These are phyloP conservation scores for Pythium apleroticum DNA, from an alignment of 352 stramenopile species.

Conservation along the genomic window DNA sequence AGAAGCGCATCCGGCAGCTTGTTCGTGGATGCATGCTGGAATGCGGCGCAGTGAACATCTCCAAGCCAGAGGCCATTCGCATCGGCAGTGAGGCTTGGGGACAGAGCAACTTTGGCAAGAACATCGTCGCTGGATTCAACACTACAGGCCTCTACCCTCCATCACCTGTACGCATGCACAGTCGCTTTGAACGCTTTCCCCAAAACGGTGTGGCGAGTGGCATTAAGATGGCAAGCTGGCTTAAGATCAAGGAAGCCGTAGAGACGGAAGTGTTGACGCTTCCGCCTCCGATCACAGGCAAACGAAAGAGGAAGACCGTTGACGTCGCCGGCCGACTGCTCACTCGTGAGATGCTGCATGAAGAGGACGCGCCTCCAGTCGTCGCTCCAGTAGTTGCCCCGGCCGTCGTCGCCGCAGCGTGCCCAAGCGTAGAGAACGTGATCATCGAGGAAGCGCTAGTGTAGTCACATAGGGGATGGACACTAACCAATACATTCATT, in stretches of 20 bases:
- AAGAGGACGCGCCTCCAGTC: no score
- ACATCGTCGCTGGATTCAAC: conserved; percentile 4
- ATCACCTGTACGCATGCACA: neutral
- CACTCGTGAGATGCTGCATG: no score
- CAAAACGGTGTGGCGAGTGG: neutral
- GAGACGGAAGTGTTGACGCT: neutral
- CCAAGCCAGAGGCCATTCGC: conserved; percentile 5
- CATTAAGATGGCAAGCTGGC: neutral
- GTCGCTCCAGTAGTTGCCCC: no score
- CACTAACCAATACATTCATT: no score
- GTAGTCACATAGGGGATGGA: no score
- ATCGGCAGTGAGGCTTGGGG: conserved; percentile 2
- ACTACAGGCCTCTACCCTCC: conserved; percentile 11
- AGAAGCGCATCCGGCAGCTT: conserved; percentile 18
- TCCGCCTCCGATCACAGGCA: no score
- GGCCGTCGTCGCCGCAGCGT: no score
- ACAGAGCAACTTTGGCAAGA: neutral
- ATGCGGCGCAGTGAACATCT: neutral
- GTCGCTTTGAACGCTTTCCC: neutral
- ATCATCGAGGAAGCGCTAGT: no score
- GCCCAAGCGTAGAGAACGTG: no score
- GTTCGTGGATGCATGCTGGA: conserved; percentile 14
- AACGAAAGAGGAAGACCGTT: no score
- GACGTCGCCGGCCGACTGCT: no score
- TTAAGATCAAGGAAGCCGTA: neutral